A percentile compares a stretch with the other conserved stretches of the same genome.
Conservation (phyloP, 139 green algal species). For the Micractinium conductrix region DNA sequence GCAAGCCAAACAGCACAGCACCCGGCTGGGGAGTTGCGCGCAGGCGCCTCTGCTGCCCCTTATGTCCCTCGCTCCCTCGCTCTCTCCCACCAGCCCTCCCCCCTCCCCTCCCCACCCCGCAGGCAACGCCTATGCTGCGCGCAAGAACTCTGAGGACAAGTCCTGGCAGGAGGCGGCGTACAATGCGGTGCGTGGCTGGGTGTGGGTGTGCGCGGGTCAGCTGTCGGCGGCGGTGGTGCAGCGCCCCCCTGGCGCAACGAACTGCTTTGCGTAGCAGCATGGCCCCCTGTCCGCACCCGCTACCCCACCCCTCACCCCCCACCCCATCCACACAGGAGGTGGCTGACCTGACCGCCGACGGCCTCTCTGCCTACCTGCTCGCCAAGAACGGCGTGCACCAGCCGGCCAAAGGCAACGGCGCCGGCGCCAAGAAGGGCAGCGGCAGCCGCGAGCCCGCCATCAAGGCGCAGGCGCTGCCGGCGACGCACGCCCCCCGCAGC, state of each 20-base stretch:
- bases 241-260: background rate
- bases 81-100: background rate
- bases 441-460: background rate
- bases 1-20: background rate
- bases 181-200: no score
- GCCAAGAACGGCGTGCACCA: slow-evolving; percentile 4
- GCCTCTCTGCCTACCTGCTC: background rate
- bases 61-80: background rate
- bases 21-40: background rate
- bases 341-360: background rate
- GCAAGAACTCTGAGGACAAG: slow-evolving; percentile 30
- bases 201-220: no score
- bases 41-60: background rate
- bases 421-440: background rate
- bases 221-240: background rate
- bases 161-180: slow-evolving; percentile 42
- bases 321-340: slow-evolving; percentile 22
- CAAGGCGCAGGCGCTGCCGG: background rate
- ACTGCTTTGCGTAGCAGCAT: no score
- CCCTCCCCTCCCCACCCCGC: background rate
- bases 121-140: slow-evolving; percentile 44
- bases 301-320: no score
- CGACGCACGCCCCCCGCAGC: no score
- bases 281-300: no score
- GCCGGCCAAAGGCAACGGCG: background rate